phyloP scores from a whole-genome alignment of 2,329 filamentous ascomycete species.

The Bimuria novae-zelandiae region DNA sequence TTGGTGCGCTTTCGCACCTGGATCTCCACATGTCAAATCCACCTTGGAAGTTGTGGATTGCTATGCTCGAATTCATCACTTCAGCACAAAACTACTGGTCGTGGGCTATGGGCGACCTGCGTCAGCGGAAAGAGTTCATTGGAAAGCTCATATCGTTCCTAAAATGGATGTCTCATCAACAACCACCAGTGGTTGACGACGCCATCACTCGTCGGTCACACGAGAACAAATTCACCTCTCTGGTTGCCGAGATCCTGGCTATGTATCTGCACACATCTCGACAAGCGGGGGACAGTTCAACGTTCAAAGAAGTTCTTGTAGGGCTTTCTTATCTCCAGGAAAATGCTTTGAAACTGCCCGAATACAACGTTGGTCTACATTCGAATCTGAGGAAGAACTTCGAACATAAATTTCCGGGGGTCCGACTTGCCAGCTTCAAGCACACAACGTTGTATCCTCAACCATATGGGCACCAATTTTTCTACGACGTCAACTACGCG shows the following conservation, averaged over 20 bases:
- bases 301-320: slow-evolving; percentile 72
- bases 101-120: slow-evolving; percentile 83
- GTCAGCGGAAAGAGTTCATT: slow-evolving; percentile 75
- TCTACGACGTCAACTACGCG: slow-evolving; percentile 79
- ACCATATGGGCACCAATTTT: slow-evolving; percentile 75
- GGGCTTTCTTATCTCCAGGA: slow-evolving; percentile 80
- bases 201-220: slow-evolving; percentile 36
- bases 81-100: slow-evolving; percentile 94
- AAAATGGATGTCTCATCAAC: slow-evolving; percentile 46
- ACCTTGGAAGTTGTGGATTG: slow-evolving; percentile 61
- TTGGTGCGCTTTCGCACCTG: slow-evolving; percentile 71
- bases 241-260: slow-evolving; percentile 84
- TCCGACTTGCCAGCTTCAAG: slow-evolving; percentile 78
- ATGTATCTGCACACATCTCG: slow-evolving; percentile 89
- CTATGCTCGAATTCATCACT: slow-evolving; percentile 84
- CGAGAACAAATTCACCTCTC: slow-evolving; percentile 68
- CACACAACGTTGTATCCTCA: slow-evolving; percentile 69
- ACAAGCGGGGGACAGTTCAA: slow-evolving; percentile 69
- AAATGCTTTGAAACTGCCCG: slow-evolving; percentile 75
- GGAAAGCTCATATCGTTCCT: slow-evolving; percentile 73
- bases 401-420: slow-evolving; percentile 73
- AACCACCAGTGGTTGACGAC: slow-evolving; percentile 27
- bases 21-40: slow-evolving; percentile 62
- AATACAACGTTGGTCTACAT: slow-evolving; percentile 88
- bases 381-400: slow-evolving; percentile 85